phyloP scores from a whole-genome alignment of 1,284 basidiomycete genomes.

The Anthracocystis setariae region DNA sequence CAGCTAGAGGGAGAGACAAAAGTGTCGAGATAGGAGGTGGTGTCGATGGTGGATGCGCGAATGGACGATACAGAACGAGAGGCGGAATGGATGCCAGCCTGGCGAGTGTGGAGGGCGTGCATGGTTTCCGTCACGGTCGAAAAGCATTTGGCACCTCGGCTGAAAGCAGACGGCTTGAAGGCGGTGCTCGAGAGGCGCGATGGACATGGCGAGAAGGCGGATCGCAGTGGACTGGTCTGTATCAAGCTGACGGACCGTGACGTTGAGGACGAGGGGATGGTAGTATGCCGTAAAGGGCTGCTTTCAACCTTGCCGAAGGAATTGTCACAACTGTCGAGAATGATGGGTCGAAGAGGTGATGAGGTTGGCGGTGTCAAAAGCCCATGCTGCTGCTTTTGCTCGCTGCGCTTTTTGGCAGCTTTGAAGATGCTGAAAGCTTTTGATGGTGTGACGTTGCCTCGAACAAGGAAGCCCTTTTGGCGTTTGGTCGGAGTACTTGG shows the following conservation, averaged over 20 bases:
- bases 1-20: slow-evolving; percentile 40
- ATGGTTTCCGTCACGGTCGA: slow-evolving; percentile 5
- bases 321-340: slow-evolving; percentile 22
- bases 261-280: neutral
- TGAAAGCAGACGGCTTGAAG: slow-evolving; percentile 14
- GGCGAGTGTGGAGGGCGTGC: slow-evolving; percentile 18
- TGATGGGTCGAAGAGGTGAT: slow-evolving; percentile 35
- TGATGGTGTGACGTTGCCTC: slow-evolving; percentile 58
- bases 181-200: neutral
- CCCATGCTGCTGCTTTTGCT: slow-evolving; percentile 35
- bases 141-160: neutral
- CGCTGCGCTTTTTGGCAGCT: slow-evolving; percentile 30
- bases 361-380: slow-evolving; percentile 43
- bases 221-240: slow-evolving; percentile 6
- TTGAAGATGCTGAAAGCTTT: slow-evolving; percentile 50
- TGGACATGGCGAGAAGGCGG: neutral
- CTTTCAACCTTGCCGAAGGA: neutral
- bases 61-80: slow-evolving; percentile 7
- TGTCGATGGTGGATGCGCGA: slow-evolving; percentile 15
- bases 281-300: slow-evolving; percentile 13
- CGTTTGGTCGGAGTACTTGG: slow-evolving; percentile 34
- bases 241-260: slow-evolving; percentile 1
- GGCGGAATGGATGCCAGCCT: neutral
- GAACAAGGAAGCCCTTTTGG: slow-evolving; percentile 38
- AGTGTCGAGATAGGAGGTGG: slow-evolving; percentile 31